phyloP scores from a whole-genome alignment of 108 stramenopile species.

The Cyclostephanos tholiformis region DNA sequence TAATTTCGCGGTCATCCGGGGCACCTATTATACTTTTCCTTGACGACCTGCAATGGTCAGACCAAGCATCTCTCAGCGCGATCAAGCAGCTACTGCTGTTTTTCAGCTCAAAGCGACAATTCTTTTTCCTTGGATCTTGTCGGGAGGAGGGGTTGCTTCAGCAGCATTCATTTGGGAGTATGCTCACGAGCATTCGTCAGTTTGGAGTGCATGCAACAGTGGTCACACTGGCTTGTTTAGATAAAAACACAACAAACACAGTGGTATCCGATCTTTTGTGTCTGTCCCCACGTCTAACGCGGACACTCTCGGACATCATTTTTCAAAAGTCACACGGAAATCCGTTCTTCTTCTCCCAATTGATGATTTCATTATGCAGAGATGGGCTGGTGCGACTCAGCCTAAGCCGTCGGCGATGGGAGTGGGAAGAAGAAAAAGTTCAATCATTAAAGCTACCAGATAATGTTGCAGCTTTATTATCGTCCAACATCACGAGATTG shows the following conservation, averaged over 20 bases:
- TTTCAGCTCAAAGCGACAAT: conserved; percentile 4
- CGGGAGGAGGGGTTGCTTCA: not conserved
- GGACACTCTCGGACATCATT: not conserved
- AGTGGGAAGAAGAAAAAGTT: conserved; percentile 33
- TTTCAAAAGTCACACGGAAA: conserved; percentile 17
- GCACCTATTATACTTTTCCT: conserved; percentile 17
- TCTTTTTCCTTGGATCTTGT: conserved; percentile 21
- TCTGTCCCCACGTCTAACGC: not conserved
- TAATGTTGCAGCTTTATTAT: conserved; percentile 20
- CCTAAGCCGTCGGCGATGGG: conserved; percentile 29
- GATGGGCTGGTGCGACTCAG: conserved; percentile 20
- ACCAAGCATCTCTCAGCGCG: conserved; percentile 12
- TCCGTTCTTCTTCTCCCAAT: conserved; percentile 18
- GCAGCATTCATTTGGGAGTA: not conserved
- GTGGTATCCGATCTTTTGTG: conserved; percentile 2
- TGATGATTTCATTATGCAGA: conserved; percentile 21
- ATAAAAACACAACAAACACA: conserved; percentile 9
- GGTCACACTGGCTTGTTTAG: not conserved
- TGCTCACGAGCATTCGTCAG: not conserved
- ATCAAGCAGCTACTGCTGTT: conserved; percentile 10
- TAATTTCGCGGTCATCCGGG: conserved; percentile 8
- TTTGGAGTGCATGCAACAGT: conserved; percentile 6
- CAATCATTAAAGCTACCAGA: conserved; percentile 20
- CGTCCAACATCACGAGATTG: conserved; percentile 4
- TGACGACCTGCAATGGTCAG: conserved; percentile 28